These are phyloP conservation scores for Chalciporus pseudorubinellus DNA, from an alignment of 768 basidiomycete genomes.

Conservation along the genomic window DNA sequence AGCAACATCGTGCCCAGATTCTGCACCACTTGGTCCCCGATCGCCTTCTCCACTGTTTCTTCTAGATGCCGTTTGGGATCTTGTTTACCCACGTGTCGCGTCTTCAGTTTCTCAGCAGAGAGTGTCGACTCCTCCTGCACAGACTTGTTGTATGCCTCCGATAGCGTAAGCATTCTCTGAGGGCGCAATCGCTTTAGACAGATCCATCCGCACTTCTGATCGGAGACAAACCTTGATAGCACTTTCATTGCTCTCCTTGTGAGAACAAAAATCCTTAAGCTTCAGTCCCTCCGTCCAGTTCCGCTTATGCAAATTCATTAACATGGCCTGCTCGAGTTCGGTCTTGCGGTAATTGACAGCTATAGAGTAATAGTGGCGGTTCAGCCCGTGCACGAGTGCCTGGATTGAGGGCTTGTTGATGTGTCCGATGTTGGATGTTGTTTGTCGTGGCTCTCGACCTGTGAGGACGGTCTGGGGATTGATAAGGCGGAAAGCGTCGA, in stretches of 20 bases:
- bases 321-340: conserved; percentile 96
- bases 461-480: conserved; percentile 85
- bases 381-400: conserved; percentile 95
- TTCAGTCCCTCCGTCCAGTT: conserved; percentile 99
- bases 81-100: conserved; percentile 95
- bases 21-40: conserved; percentile 96
- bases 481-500: conserved; percentile 98
- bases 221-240: conserved; percentile 78
- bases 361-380: conserved; percentile 97
- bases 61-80: conserved; percentile 98
- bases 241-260: conserved; percentile 87
- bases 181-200: conserved; percentile 16
- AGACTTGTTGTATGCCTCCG: conserved; percentile 95
- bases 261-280: conserved; percentile 83
- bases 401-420: conserved; percentile 99
- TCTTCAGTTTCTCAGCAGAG: conserved; percentile 90
- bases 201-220: conserved; percentile 15
- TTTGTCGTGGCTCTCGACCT: conserved; percentile 94
- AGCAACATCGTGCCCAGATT: conserved; percentile 93
- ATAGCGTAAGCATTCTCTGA: conserved; percentile 81
- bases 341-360: conserved; percentile 98
- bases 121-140: conserved; percentile 98
- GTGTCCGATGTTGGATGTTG: conserved; percentile 97
- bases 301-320: conserved; percentile 98
- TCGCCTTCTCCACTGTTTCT: conserved; percentile 96